Evolutionary conservation across 2,329 filamentous ascomycete species (phyloP).

Genomic region (Arthrocladium fulminans): DNA sequence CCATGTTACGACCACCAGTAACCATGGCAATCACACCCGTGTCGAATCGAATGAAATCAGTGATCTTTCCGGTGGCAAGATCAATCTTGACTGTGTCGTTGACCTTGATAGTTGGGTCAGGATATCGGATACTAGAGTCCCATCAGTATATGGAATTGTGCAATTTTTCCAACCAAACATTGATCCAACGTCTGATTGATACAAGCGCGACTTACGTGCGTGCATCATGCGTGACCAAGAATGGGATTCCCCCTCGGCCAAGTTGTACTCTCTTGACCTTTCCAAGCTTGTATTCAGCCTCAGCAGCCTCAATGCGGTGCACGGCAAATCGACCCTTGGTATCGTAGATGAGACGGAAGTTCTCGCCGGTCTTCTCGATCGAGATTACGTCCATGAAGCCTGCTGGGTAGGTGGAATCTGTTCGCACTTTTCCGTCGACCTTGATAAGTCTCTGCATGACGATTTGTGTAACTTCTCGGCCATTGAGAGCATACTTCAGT

Average conservation of each 20-base stretch:
- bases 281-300: slow-evolving; percentile 99
- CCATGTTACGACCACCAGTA: slow-evolving; percentile 99
- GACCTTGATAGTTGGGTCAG: slow-evolving; percentile 96
- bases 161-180: slow-evolving; percentile 65
- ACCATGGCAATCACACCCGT: slow-evolving; percentile 97
- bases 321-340: slow-evolving; percentile 99
- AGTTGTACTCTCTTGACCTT: slow-evolving; percentile 99
- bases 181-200: slow-evolving; percentile 99
- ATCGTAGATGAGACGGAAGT: slow-evolving; percentile 99
- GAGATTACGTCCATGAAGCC: slow-evolving; percentile 99
- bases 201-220: slow-evolving; percentile 92
- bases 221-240: slow-evolving; percentile 99
- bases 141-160: slow-evolving; percentile 32
- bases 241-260: slow-evolving; percentile 99
- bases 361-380: slow-evolving; percentile 99
- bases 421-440: slow-evolving; percentile 99
- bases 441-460: slow-evolving; percentile 99
- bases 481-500: slow-evolving; percentile 99
- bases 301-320: slow-evolving; percentile 96
- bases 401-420: slow-evolving; percentile 91
- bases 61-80: slow-evolving; percentile 91
- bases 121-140: slow-evolving; percentile 86
- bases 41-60: slow-evolving; percentile 97
- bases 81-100: slow-evolving; percentile 99
- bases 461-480: slow-evolving; percentile 93